phyloP scores from a whole-genome alignment of 768 basidiomycete species.

The Lactifluus pinguis region DNA sequence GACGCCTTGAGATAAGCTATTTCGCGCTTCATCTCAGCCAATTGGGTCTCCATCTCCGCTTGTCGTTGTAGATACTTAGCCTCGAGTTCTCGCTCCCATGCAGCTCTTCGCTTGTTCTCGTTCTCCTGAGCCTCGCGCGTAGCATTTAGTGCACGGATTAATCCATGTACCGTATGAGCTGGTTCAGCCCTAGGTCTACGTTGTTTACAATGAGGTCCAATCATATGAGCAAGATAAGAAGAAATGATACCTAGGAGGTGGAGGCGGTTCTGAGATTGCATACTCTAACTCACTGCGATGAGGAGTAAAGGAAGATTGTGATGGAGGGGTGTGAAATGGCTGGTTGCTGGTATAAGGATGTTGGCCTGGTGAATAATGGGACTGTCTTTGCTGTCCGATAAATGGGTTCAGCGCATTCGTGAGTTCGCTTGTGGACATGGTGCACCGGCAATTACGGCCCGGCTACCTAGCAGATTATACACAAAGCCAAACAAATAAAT shows the following conservation, averaged over 20 bases:
- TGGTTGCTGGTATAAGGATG: neutral
- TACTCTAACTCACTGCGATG: constrained; percentile 60
- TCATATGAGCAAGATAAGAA: neutral
- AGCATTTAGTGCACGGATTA: constrained; percentile 47
- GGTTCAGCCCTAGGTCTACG: constrained; percentile 17
- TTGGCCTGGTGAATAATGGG: constrained; percentile 4
- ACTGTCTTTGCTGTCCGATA: constrained; percentile 32
- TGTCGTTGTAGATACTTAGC: constrained; percentile 44
- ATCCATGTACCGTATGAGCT: constrained; percentile 45
- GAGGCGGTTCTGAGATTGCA: constrained; percentile 40
- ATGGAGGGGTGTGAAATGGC: neutral
- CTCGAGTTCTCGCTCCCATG: constrained; percentile 69
- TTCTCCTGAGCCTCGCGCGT: constrained; percentile 52
- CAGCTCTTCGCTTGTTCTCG: constrained; percentile 48
- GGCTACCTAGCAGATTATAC: neutral
- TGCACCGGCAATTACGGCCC: constrained; percentile 5
- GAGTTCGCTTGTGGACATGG: constrained; percentile 64
- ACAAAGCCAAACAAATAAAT: constrained; percentile 10
- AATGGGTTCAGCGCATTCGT: constrained; percentile 72
- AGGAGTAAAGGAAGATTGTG: constrained; percentile 25
- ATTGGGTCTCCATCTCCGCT: constrained; percentile 48
- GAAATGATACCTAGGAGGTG: constrained; percentile 21
- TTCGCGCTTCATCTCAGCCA: constrained; percentile 48
- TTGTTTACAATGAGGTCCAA: neutral
- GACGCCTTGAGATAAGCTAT: constrained; percentile 37